Base-by-base conservation (phyloP, 1,139 yeast genomes). In the Tardiomyces blankii region DNA sequence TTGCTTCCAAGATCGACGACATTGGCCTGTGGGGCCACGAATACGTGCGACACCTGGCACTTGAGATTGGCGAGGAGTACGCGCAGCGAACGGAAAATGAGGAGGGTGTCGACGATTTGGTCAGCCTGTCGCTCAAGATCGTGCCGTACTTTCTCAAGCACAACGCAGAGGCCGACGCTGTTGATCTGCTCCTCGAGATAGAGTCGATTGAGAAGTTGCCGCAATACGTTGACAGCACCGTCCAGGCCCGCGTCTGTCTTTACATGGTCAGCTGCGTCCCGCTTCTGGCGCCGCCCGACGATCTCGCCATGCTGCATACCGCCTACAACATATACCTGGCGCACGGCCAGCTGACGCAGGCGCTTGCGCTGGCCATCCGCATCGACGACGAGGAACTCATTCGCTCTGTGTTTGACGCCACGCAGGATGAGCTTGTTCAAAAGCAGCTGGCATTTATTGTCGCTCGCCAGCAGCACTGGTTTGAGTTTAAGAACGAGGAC, bases 111-210 rank as follows among this genome's bases (percentile, higher is more conserved):
- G 32, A 25, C 19, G 76, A 74, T 43, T 71, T 93, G 54, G 66
- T 83, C 46, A 72, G 74, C 42, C 73, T 91, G 54, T 77, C 95
- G 2, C 67, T 86, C 54, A 77, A 82, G 55, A 82, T 93, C 57
- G 91, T 86, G 33, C 96, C 96, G 27, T 85, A 82, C 59, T 91
- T 91, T 68, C 73, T 91, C 56, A 81, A 85, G 59, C 97, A 91
- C 67, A 91, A 93, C 63, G 98, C 96, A 35, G 98, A 93, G 67
- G 96, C 96, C 9, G 99, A 91, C 63, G 98, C 98, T 1, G 95
- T 91, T 28, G 99, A 91, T 67, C 71, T 91, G 56, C 72, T 93
- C 54, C 72, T 88, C 49, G 98, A 91, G 66, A 77, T 91, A 48
- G 98, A 91, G 66, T 73, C 80, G 47, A 83, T 91, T 57, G 95